phyloP scores from a whole-genome alignment of 257 asterid genomes.

The Plantago elongata region DNA sequence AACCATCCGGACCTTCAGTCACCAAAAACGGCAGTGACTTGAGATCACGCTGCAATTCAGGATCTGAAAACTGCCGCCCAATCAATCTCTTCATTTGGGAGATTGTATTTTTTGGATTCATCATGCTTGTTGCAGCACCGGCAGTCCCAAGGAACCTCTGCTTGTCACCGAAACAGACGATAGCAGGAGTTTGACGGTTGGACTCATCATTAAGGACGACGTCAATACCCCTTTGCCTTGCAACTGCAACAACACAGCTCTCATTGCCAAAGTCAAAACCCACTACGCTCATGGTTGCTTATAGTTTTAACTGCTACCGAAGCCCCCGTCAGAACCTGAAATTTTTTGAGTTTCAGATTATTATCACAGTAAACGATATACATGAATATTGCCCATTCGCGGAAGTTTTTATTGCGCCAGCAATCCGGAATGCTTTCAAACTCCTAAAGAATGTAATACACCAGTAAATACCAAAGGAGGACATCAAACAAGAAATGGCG shows the following conservation, averaged over 20 bases:
- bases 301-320: conserved; percentile 6
- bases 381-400: too few relatives aligned
- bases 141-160: conserved; percentile 96
- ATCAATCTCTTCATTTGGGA: conserved; percentile 84
- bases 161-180: conserved; percentile 92
- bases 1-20: conserved; percentile 91
- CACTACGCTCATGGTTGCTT: conserved; percentile 84
- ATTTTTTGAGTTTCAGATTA: conserved; percentile 1
- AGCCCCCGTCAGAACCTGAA: conserved; percentile 28
- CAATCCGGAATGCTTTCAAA: too few relatives aligned
- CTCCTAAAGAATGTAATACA: too few relatives aligned
- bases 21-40: conserved; percentile 65
- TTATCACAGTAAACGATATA: neutral
- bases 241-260: conserved; percentile 92
- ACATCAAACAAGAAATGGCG: too few relatives aligned
- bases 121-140: conserved; percentile 92
- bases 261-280: conserved; percentile 96
- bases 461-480: too few relatives aligned
- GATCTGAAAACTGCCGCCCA: conserved; percentile 82
- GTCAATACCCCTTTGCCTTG: conserved; percentile 92
- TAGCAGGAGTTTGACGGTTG: conserved; percentile 82
- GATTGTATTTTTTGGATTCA: conserved; percentile 87
- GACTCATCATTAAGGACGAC: conserved; percentile 94
- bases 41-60: conserved; percentile 79
- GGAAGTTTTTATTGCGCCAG: too few relatives aligned